phyloP scores from a whole-genome alignment of 2,329 filamentous ascomycete species.

The Aureobasidium sp. region DNA sequence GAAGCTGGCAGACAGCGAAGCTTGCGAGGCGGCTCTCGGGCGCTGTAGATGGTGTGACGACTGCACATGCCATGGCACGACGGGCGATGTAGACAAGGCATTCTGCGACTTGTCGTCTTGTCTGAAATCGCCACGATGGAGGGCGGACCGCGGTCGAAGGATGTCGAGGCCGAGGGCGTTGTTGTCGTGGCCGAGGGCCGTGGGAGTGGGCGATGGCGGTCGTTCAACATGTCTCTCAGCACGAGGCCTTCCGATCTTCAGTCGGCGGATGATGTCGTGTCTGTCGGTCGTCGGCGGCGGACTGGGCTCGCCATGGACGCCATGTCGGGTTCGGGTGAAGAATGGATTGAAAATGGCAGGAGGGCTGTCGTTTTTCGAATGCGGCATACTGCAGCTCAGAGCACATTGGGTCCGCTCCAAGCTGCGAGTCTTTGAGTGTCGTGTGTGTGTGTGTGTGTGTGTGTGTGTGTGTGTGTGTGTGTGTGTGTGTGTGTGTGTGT shows the following conservation, averaged over 20 bases:
- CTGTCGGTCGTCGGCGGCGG: conserved; percentile 46
- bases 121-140: conserved; percentile 57
- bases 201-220: background rate
- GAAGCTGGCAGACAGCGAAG: conserved; percentile 71
- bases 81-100: conserved; percentile 45
- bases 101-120: conserved; percentile 34
- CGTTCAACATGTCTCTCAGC: background rate
- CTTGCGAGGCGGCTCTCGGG: conserved; percentile 43
- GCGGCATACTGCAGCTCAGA: conserved; percentile 18
- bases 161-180: conserved; percentile 47
- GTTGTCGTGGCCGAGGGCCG: background rate
- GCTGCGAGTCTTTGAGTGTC: background rate
- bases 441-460: background rate
- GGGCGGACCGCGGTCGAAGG: conserved; percentile 70
- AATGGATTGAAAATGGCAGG: conserved; percentile 29
- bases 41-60: conserved; percentile 31
- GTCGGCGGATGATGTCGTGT: conserved; percentile 71
- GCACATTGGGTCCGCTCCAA: conserved; percentile 2
- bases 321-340: conserved; percentile 30
- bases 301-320: conserved; percentile 21
- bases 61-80: conserved; percentile 45
- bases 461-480: background rate
- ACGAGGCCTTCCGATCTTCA: conserved; percentile 55
- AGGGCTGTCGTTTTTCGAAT: conserved; percentile 14
- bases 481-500: background rate